Percentiles rank a stretch among this genome's conserved stretches.
Conservation (phyloP, 2,329 filamentous ascomycete genomes). For the Bertia moriformis region DNA sequence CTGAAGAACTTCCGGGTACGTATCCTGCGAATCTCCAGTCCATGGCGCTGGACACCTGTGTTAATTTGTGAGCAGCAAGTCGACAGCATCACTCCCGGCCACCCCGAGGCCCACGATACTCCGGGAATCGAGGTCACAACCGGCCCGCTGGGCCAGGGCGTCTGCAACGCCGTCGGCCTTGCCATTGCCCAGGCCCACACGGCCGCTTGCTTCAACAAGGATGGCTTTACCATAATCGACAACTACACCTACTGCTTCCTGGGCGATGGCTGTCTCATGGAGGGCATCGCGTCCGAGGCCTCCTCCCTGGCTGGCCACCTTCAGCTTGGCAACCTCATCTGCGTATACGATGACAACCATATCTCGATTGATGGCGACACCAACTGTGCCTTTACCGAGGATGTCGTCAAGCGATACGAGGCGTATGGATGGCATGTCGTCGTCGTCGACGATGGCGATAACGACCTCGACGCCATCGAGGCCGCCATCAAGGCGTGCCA, state of each 20-base stretch:
- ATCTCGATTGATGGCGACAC: slow-evolving; percentile 92
- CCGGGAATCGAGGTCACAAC: slow-evolving; percentile 96
- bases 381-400: slow-evolving; percentile 92
- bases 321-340: slow-evolving; percentile 93
- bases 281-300: slow-evolving; percentile 90
- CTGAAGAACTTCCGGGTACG: slow-evolving; percentile 77
- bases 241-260: slow-evolving; percentile 97
- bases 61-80: too few relatives aligned
- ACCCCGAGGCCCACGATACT: slow-evolving; percentile 93
- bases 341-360: slow-evolving; percentile 96
- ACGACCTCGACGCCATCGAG: slow-evolving; percentile 77
- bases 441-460: slow-evolving; percentile 74
- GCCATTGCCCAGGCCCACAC: slow-evolving; percentile 92
- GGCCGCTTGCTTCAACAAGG: slow-evolving; percentile 88
- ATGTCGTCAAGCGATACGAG: slow-evolving; percentile 87
- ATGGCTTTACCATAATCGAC: slow-evolving; percentile 76
- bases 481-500: slow-evolving; percentile 73
- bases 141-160: slow-evolving; percentile 91
- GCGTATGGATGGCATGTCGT: slow-evolving; percentile 90
- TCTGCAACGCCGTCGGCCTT: slow-evolving; percentile 92
- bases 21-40: too few relatives aligned
- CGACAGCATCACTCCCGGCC: slow-evolving; percentile 75
- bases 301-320: slow-evolving; percentile 86
- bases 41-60: too few relatives aligned
- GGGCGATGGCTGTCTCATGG: slow-evolving; percentile 96